Percentiles rank a stretch among this genome's conserved stretches.
Evolutionary conservation across 768 basidiomycete genomes (phyloP).

Genomic region (Cystofilobasidium bisporidii): DNA sequence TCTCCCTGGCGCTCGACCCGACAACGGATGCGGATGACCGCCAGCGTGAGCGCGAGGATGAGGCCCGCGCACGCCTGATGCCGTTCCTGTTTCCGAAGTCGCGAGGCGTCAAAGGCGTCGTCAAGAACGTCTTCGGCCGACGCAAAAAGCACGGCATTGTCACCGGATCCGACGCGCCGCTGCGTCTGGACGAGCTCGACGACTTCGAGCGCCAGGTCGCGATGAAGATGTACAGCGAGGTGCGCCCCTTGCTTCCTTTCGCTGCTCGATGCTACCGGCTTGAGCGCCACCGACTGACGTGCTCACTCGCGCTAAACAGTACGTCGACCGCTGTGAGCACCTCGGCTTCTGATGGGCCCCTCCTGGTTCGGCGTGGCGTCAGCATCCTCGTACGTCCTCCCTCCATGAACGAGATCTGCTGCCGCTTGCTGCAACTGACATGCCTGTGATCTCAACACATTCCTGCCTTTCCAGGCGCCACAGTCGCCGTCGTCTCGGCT

Average conservation of each 20-base stretch:
- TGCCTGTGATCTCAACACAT: too few species aligned
- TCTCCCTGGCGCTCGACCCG: background rate
- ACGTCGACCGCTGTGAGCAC: background rate
- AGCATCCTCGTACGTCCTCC: background rate
- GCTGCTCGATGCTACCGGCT: background rate
- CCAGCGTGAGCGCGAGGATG: background rate
- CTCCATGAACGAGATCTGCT: too few species aligned
- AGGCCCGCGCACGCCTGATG: background rate
- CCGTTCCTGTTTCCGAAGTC: background rate
- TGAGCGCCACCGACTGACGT: background rate
- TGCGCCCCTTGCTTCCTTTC: background rate
- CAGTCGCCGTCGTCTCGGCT: too few species aligned
- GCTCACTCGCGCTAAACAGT: background rate
- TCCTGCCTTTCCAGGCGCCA: too few species aligned
- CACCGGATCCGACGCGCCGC: background rate
- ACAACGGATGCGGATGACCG: too few species aligned
- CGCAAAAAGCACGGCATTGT: slow-evolving; percentile 1
- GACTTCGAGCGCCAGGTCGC: background rate
- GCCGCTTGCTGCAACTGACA: too few species aligned
- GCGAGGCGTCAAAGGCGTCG: background rate
- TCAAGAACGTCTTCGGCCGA: background rate
- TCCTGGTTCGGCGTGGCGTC: too few species aligned
- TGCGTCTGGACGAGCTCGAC: background rate
- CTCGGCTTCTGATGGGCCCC: slow-evolving; percentile 1
- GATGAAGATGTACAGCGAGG: background rate